phyloP scores from a whole-genome alignment of 139 green algal species.

The Marvania coccoides region DNA sequence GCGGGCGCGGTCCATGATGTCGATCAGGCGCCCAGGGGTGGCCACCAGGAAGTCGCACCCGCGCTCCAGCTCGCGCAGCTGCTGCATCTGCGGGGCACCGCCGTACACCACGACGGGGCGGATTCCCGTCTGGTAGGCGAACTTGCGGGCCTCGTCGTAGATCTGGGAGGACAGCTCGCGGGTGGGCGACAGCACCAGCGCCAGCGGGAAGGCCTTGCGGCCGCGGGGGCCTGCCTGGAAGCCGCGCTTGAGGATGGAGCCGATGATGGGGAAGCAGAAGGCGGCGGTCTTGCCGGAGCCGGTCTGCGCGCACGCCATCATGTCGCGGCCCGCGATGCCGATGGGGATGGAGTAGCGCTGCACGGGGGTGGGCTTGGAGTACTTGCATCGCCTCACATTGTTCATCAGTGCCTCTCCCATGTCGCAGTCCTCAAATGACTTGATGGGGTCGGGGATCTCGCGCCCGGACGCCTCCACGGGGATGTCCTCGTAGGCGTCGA shows the following conservation, averaged over 20 bases:
- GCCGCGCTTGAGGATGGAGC: constrained; percentile 60
- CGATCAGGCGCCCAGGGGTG: constrained; percentile 86
- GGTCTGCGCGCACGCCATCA: constrained; percentile 95
- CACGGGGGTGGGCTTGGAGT: constrained; percentile 96
- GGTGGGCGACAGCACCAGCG: constrained; percentile 87
- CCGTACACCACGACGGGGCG: constrained; percentile 92
- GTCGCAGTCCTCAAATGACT: constrained; percentile 79
- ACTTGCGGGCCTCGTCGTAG: constrained; percentile 93
- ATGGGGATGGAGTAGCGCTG: constrained; percentile 97
- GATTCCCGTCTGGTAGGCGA: constrained; percentile 83
- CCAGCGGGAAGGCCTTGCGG: constrained; percentile 82
- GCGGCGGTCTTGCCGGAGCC: constrained; percentile 97
- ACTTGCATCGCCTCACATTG: constrained; percentile 95
- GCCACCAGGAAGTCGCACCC: constrained; percentile 95
- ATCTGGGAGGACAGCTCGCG: constrained; percentile 90
- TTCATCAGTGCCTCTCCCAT: constrained; percentile 62
- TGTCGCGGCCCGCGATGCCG: constrained; percentile 80
- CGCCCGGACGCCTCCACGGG: constrained; percentile 86
- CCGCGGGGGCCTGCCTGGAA: constrained; percentile 48
- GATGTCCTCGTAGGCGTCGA: constrained; percentile 98
- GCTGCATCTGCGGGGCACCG: constrained; percentile 83
- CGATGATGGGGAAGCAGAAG: constrained; percentile 99
- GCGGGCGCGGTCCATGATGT: constrained; percentile 87
- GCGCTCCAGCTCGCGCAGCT: constrained; percentile 89
- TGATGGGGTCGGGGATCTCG: constrained; percentile 71